Conservation (phyloP, 768 basidiomycete genomes). For the Boletus insuetus region DNA sequence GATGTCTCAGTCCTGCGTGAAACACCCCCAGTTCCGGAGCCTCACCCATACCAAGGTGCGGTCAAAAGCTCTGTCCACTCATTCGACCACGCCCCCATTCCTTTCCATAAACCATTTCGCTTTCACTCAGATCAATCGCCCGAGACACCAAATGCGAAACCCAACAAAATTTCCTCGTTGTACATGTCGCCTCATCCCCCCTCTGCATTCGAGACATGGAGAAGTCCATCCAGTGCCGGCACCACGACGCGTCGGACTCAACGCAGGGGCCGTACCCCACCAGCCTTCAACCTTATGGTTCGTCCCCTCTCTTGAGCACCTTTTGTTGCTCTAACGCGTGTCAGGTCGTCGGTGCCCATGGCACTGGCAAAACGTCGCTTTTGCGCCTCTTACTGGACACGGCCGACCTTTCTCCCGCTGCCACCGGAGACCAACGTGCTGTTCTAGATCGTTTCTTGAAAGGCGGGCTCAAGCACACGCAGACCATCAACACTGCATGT, state of each 20-base stretch:
- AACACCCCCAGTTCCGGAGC: conserved; percentile 29
- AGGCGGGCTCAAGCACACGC: conserved; percentile 58
- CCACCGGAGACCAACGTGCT: conserved; percentile 70
- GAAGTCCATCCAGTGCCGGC: conserved; percentile 36
- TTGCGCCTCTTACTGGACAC: conserved; percentile 80
- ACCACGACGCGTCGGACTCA: conserved; percentile 53
- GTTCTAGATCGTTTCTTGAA: conserved; percentile 65
- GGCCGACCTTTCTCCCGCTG: conserved; percentile 73
- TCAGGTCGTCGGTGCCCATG: conserved; percentile 76
- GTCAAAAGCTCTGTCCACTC: conserved; percentile 63
- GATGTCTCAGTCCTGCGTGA: conserved; percentile 66
- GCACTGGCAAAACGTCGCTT: conserved; percentile 84
- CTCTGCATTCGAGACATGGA: conserved; percentile 59
- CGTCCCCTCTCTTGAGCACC: conserved; percentile 7
- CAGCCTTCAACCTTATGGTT: conserved; percentile 88
- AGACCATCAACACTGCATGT: conserved; percentile 61
- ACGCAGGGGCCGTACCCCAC: conserved; percentile 61
- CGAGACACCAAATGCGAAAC: conserved; percentile 29
- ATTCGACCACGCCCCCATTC: conserved; percentile 51
- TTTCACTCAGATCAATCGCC: conserved; percentile 37
- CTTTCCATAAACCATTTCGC: conserved; percentile 85
- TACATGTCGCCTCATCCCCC: conserved; percentile 63
- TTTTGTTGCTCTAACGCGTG: conserved; percentile 2
- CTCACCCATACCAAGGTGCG: conserved; percentile 59
- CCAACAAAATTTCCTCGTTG: conserved; percentile 60